phyloP scores from a whole-genome alignment of 805 yeast species.

The Ogataea haglerorum region DNA sequence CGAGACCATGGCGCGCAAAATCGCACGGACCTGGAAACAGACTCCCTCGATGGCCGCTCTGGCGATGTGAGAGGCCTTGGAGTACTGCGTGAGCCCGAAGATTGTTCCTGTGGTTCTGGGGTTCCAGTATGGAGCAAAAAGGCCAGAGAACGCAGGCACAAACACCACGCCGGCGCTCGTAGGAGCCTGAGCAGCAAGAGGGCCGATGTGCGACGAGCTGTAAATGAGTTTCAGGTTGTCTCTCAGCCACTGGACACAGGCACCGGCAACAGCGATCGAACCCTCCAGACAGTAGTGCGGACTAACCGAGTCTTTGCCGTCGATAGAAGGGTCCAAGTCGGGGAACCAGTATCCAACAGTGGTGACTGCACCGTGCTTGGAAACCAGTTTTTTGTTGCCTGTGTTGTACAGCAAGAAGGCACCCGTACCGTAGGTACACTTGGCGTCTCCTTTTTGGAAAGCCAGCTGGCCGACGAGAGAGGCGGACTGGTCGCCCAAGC shows the following conservation, averaged over 20 bases:
- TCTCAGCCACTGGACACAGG: constrained; percentile 89
- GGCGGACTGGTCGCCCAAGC: constrained; percentile 92
- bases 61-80: constrained; percentile 88
- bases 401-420: constrained; percentile 87
- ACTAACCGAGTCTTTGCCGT: constrained; percentile 36
- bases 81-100: constrained; percentile 87
- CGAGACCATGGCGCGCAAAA: constrained; percentile 81
- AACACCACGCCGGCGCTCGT: constrained; percentile 90
- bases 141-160: constrained; percentile 91
- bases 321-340: constrained; percentile 42
- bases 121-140: constrained; percentile 96
- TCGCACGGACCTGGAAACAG: constrained; percentile 89
- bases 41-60: constrained; percentile 95
- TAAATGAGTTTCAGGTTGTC: constrained; percentile 83
- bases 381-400: constrained; percentile 66
- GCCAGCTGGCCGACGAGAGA: constrained; percentile 93
- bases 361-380: constrained; percentile 80
- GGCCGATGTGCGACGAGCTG: constrained; percentile 84
- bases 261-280: constrained; percentile 93
- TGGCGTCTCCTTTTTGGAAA: constrained; percentile 77
- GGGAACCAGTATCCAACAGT: constrained; percentile 93
- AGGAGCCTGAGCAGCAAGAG: constrained; percentile 76
- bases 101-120: constrained; percentile 89
- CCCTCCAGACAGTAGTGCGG: constrained; percentile 94
- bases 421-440: constrained; percentile 96